phyloP scores from a whole-genome alignment of 352 stramenopile genomes.

The Globisporangium spiculum region DNA sequence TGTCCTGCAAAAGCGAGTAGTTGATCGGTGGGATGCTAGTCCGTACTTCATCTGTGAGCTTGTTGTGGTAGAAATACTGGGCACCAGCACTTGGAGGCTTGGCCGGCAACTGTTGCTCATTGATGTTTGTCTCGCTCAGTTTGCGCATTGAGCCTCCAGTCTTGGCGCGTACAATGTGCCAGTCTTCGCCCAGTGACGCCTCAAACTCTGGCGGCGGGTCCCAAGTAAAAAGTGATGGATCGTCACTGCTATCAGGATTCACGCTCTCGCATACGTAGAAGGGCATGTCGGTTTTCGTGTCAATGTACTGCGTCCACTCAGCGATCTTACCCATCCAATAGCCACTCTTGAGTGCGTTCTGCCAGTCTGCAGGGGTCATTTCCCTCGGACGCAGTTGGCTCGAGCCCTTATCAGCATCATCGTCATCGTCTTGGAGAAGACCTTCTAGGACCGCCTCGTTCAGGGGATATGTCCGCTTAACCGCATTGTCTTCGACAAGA shows the following conservation, averaged over 20 bases:
- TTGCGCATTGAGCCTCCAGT: conserved; percentile 5
- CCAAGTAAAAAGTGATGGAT: conserved; percentile 40
- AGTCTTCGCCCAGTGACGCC: conserved; percentile 51
- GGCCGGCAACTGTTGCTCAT: conserved; percentile 8
- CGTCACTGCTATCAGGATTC: background rate
- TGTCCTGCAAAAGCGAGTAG: conserved; percentile 58
- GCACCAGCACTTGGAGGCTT: conserved; percentile 6
- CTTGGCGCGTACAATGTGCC: conserved; percentile 47
- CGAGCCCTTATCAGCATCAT: background rate
- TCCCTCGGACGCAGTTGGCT: conserved; percentile 13
- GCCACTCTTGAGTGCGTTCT: conserved; percentile 27
- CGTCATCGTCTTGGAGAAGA: background rate
- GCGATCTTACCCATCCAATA: conserved; percentile 59
- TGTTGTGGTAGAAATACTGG: conserved; percentile 70
- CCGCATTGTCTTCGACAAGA: background rate
- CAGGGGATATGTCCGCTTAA: background rate
- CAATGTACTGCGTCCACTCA: conserved; percentile 78
- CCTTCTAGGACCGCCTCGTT: background rate
- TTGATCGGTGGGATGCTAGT: conserved; percentile 49
- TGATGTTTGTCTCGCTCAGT: conserved; percentile 1
- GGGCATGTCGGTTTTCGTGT: conserved; percentile 41
- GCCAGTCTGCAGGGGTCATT: conserved; percentile 44
- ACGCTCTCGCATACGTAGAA: conserved; percentile 38
- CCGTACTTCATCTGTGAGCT: conserved; percentile 46
- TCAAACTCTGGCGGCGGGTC: conserved; percentile 69